Conservation (phyloP, 2,329 filamentous ascomycete genomes). For the Aureobasidium vineae region DNA sequence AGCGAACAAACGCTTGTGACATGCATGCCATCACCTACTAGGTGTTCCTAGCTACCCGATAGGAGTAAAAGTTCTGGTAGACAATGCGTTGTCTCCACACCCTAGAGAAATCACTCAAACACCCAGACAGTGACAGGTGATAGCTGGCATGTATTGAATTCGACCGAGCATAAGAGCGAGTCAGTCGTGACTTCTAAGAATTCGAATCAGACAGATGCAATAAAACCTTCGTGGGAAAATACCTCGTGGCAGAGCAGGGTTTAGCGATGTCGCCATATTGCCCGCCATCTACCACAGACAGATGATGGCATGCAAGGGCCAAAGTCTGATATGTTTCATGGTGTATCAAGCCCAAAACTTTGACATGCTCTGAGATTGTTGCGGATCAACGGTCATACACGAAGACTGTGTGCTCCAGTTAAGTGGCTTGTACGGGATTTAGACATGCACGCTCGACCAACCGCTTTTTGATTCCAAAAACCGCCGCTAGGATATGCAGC, state of each 20-base stretch:
- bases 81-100: constrained; percentile 1
- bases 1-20: neutral
- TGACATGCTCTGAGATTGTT: constrained; percentile 15
- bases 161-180: constrained; percentile 5
- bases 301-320: constrained; percentile 21
- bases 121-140: neutral
- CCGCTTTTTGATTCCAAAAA: neutral
- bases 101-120: neutral
- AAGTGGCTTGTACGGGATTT: constrained; percentile 6
- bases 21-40: neutral
- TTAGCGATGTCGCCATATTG: constrained; percentile 22
- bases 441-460: neutral
- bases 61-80: neutral
- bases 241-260: constrained; percentile 13
- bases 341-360: constrained; percentile 19
- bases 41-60: neutral
- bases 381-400: constrained; percentile 2
- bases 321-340: constrained; percentile 9
- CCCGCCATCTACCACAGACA: constrained; percentile 11
- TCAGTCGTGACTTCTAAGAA: neutral
- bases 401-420: neutral
- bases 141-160: neutral
- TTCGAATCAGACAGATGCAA: neutral
- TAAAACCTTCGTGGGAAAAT: neutral
- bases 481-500: constrained; percentile 11